Conservation (phyloP, 2,329 filamentous ascomycete species). For the Alternaria angustiovoidea region DNA sequence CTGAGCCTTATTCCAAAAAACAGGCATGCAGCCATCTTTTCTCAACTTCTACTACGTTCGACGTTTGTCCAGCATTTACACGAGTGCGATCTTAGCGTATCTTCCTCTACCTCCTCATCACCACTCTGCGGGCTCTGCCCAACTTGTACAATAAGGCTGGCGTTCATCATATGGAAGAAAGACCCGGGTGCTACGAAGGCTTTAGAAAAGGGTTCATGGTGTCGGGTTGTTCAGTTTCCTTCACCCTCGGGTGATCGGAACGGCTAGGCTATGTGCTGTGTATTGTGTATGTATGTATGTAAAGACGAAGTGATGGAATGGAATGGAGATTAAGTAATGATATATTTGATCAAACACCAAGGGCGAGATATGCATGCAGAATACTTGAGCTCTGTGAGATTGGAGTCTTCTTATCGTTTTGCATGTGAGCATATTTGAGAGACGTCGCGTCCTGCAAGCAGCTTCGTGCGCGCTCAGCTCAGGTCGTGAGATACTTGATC, state of each 20-base stretch:
- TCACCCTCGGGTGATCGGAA: background rate
- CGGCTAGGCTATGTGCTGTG: constrained; percentile 4
- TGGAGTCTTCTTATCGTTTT: background rate
- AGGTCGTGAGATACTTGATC: too few relatives aligned
- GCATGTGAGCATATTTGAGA: too few relatives aligned
- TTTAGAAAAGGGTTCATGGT: constrained; percentile 10
- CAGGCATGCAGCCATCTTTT: constrained; percentile 1
- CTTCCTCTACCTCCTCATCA: constrained; percentile 13
- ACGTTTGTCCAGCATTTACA: constrained; percentile 23
- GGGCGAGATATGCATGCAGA: background rate
- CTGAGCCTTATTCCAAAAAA: background rate
- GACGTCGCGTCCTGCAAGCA: too few relatives aligned
- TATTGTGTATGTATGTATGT: constrained; percentile 13
- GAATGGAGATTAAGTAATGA: constrained; percentile 9
- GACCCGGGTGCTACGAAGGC: background rate
- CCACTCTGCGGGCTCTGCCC: constrained; percentile 27
- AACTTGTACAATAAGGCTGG: constrained; percentile 28
- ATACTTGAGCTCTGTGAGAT: background rate
- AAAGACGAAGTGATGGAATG: constrained; percentile 14
- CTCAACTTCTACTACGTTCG: constrained; percentile 15
- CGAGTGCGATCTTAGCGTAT: constrained; percentile 20
- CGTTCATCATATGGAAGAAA: constrained; percentile 16
- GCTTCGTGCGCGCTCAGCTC: too few relatives aligned
- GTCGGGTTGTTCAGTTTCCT: constrained; percentile 4
- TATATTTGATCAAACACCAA: background rate